Evolutionary conservation across 192 early-diverging fungal species (phyloP).

Genomic region (Gigaspora rosea): DNA sequence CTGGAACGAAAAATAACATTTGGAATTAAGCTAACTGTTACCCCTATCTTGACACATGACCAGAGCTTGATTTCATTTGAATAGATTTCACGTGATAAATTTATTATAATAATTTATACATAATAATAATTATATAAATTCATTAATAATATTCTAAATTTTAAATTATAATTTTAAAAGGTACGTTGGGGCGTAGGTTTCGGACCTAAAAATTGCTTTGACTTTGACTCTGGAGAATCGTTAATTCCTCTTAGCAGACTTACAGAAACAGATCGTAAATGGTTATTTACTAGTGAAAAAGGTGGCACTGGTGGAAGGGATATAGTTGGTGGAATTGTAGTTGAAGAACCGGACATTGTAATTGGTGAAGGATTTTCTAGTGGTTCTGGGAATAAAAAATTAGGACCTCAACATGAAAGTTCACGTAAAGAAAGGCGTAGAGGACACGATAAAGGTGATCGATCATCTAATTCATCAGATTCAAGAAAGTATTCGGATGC

Average conservation of each 20-base stretch:
- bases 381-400: conserved; percentile 27
- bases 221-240: conserved; percentile 39
- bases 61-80: no score
- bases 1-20: no score
- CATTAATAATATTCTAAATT: neutral
- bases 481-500: conserved; percentile 24
- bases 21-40: no score
- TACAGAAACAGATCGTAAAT: conserved; percentile 46
- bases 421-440: neutral
- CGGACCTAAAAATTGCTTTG: conserved; percentile 48
- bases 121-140: neutral
- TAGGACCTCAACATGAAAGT: conserved; percentile 1
- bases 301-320: conserved; percentile 42
- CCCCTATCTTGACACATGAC: no score
- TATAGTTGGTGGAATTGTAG: conserved; percentile 42
- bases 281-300: conserved; percentile 38
- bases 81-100: no score
- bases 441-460: conserved; percentile 4
- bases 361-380: conserved; percentile 32
- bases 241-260: conserved; percentile 44
- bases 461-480: neutral
- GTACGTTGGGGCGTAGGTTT: conserved; percentile 51
- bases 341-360: conserved; percentile 47
- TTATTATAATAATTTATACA: no score
- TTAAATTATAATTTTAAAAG: conserved; percentile 35